Conservation (phyloP, 139 green algal species). For the Edaphochlamys debaryana region DNA sequence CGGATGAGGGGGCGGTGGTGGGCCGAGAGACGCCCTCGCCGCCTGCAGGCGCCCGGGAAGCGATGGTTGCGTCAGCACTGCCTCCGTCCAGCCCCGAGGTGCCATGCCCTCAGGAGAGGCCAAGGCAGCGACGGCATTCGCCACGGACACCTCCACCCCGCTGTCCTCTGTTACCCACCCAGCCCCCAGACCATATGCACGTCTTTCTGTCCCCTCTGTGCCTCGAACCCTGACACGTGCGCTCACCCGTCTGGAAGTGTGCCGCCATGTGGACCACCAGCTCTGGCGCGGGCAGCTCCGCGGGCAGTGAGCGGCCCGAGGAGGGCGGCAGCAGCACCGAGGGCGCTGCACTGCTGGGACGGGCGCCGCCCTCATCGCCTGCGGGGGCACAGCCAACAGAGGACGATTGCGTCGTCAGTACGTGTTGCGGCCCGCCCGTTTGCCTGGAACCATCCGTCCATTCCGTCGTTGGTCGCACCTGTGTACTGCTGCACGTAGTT, state of each 20-base stretch:
- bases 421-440: background rate
- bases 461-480: too few species aligned
- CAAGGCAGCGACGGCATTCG: background rate
- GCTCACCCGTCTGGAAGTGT: conserved; percentile 34
- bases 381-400: background rate
- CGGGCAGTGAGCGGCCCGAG: background rate
- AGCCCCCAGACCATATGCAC: too few species aligned
- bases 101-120: background rate
- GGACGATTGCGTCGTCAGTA: background rate
- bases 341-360: conserved; percentile 22
- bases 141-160: too few species aligned
- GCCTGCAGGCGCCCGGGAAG: background rate
- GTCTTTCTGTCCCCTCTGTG: background rate
- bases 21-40: conserved; percentile 36
- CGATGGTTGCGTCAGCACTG: too few species aligned
- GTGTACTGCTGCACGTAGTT: background rate
- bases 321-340: background rate
- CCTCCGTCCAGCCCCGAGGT: too few species aligned
- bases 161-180: too few species aligned
- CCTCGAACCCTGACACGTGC: background rate
- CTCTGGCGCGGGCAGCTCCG: conserved; percentile 18
- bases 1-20: conserved; percentile 31
- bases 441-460: too few species aligned
- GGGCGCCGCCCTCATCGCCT: conserved; percentile 33
- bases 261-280: conserved; percentile 36